Evolutionary conservation across 139 green algal species (phyloP).

Genomic region (Chlamydomonas incerta): DNA sequence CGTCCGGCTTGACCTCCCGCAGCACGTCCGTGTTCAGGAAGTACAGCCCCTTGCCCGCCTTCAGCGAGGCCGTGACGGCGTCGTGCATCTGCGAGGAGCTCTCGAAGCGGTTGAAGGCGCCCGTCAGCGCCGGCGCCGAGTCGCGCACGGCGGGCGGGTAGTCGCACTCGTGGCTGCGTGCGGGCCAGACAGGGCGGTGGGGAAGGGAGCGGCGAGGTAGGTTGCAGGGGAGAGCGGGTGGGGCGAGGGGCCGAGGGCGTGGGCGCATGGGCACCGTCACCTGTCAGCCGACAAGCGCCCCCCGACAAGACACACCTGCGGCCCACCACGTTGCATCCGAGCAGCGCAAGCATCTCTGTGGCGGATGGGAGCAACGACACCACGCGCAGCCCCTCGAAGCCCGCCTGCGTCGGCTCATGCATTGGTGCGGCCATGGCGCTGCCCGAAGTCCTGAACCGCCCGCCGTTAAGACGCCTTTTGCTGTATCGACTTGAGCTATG

Average conservation of each 20-base stretch:
- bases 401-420: background rate
- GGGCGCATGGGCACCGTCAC: too few relatives aligned
- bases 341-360: slow-evolving; percentile 72
- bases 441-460: too few relatives aligned
- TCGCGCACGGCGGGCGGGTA: slow-evolving; percentile 51
- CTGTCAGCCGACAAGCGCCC: too few relatives aligned
- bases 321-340: slow-evolving; percentile 53
- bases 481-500: too few relatives aligned
- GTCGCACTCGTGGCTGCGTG: slow-evolving; percentile 79
- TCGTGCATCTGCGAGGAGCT: slow-evolving; percentile 61
- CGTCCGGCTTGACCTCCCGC: slow-evolving; percentile 55
- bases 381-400: slow-evolving; percentile 44
- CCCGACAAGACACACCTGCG: background rate
- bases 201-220: too few relatives aligned
- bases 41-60: slow-evolving; percentile 55
- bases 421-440: too few relatives aligned
- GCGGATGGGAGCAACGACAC: slow-evolving; percentile 80
- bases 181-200: too few relatives aligned
- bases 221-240: too few relatives aligned
- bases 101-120: slow-evolving; percentile 66
- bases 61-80: slow-evolving; percentile 21
- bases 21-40: slow-evolving; percentile 62
- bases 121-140: slow-evolving; percentile 64
- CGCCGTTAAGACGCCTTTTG: too few relatives aligned
- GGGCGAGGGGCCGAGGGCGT: too few relatives aligned